phyloP scores from a whole-genome alignment of 352 stramenopile genomes.

The Globisporangium orthogonon region DNA sequence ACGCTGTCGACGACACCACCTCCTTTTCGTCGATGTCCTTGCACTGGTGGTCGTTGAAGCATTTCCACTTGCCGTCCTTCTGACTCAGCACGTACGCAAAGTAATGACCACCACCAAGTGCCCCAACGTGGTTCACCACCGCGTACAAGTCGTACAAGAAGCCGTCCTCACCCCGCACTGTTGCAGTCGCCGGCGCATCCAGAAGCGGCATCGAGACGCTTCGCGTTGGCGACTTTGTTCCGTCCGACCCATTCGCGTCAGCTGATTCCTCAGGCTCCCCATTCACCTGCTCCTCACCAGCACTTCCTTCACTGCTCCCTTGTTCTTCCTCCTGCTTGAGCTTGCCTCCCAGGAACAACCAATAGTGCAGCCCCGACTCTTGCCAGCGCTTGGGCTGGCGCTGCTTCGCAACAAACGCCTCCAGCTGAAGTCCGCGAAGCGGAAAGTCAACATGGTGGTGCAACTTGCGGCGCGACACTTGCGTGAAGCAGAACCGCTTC shows the following conservation, averaged over 20 bases:
- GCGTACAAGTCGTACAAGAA: slow-evolving; percentile 95
- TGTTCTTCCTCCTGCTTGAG: slow-evolving; percentile 19
- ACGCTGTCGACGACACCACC: slow-evolving; percentile 81
- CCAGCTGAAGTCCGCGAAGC: slow-evolving; percentile 89
- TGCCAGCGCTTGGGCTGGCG: slow-evolving; percentile 32
- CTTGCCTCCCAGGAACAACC: slow-evolving; percentile 73
- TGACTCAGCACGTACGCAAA: slow-evolving; percentile 81
- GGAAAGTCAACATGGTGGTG: slow-evolving; percentile 96
- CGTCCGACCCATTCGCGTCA: not conserved
- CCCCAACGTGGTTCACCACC: slow-evolving; percentile 97
- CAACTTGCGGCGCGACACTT: slow-evolving; percentile 90
- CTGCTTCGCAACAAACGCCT: slow-evolving; percentile 68
- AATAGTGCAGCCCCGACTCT: slow-evolving; percentile 56
- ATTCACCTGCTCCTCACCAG: not conserved
- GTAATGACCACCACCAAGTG: slow-evolving; percentile 95
- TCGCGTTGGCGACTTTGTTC: slow-evolving; percentile 1
- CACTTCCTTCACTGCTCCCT: not conserved
- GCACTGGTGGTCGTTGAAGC: slow-evolving; percentile 96
- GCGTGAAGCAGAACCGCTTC: slow-evolving; percentile 99
- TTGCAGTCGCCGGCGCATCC: slow-evolving; percentile 54
- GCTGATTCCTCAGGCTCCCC: not conserved
- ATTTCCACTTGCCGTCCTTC: slow-evolving; percentile 93
- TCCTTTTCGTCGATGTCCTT: slow-evolving; percentile 85
- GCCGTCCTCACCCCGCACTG: slow-evolving; percentile 37
- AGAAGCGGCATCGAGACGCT: slow-evolving; percentile 26